A percentile compares a stretch with the other conserved stretches of the same genome.
Evolutionary conservation across 73 alveolate genomes (phyloP).

Genomic region (Stentor coeruleus): DNA sequence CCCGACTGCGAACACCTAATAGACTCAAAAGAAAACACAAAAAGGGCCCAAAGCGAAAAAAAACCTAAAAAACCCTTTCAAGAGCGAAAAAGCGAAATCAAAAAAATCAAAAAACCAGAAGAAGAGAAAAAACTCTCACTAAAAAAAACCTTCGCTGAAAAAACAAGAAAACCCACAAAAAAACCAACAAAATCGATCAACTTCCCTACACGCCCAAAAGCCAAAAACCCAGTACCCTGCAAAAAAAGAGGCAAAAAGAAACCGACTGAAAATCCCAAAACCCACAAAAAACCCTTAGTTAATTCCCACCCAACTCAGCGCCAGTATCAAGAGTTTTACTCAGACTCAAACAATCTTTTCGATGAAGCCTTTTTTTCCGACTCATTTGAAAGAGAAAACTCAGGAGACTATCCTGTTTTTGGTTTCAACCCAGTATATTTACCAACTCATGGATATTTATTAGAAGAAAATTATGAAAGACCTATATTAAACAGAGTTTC

Average conservation of each 20-base stretch:
- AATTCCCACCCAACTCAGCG: no score
- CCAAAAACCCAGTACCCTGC: no score
- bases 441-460: no score
- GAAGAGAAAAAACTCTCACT: neutral
- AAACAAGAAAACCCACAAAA: neutral
- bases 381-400: neutral
- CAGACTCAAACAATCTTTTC: neutral
- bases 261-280: no score
- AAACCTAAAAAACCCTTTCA: neutral
- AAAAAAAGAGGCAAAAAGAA: no score
- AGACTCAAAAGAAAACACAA: neutral
- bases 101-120: neutral
- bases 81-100: no score
- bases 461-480: neutral
- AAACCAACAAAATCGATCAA: neutral
- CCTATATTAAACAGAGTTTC: neutral
- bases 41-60: neutral
- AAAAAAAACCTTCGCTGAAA: neutral
- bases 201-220: no score
- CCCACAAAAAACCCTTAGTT: no score
- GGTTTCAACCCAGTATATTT: neutral
- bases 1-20: no score
- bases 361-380: neutral
- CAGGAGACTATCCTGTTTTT: neutral
- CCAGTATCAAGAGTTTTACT: no score